Conservation (phyloP, 75 land plant species). For the Picea sitchensis region DNA sequence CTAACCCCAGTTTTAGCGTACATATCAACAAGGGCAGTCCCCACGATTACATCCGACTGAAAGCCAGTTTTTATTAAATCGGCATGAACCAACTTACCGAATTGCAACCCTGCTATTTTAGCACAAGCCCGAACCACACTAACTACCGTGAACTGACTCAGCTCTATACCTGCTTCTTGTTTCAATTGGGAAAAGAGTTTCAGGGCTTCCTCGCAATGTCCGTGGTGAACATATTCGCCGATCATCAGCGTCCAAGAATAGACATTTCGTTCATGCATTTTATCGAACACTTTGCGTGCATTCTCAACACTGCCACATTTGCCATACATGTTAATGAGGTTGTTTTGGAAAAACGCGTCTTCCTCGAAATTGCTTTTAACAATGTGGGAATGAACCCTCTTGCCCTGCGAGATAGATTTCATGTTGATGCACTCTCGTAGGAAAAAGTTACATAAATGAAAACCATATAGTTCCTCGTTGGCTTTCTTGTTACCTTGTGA, state of each 20-base stretch:
- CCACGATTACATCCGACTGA: conserved; percentile 4
- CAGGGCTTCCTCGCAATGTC: conserved; percentile 30
- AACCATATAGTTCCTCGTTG: no score
- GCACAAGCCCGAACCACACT: conserved; percentile 54
- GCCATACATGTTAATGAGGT: conserved; percentile 40
- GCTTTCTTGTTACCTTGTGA: no score
- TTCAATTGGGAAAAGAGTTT: conserved; percentile 17
- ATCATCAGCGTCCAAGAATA: conserved; percentile 41
- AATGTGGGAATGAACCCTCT: conserved; percentile 24
- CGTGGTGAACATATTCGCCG: conserved; percentile 29
- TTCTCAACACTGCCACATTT: conserved; percentile 25
- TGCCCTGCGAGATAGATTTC: conserved; percentile 15
- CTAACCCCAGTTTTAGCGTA: conserved; percentile 12
- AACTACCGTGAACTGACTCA: conserved; percentile 34
- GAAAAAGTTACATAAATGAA: no score
- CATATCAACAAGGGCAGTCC: conserved; percentile 14
- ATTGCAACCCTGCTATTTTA: conserved; percentile 27
- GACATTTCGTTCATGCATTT: conserved; percentile 29
- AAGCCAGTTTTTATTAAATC: not conserved
- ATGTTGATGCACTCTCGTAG: not conserved
- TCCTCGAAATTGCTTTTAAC: conserved; percentile 13
- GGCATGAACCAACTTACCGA: not conserved
- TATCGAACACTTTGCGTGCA: conserved; percentile 30
- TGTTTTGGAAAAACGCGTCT: conserved; percentile 31
- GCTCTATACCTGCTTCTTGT: conserved; percentile 10